Evolutionary conservation across 2,329 filamentous ascomycete species (phyloP), one percentile per base, ranked within the genome.

Genomic region (Cryphonectria parasitica): DNA sequence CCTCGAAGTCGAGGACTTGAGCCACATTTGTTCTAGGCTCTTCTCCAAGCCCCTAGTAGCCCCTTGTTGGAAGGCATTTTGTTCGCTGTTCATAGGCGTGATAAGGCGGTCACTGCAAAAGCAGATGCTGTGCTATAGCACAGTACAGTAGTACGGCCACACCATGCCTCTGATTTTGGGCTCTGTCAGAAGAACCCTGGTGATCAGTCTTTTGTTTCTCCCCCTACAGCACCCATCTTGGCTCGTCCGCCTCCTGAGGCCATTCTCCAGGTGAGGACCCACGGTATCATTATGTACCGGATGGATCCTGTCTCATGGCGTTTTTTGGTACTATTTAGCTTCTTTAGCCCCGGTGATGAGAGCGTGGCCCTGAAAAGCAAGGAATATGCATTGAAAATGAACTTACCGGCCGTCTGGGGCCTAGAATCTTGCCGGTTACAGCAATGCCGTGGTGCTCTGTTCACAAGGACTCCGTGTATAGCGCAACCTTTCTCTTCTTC

Each of bases 21-120:
- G 74, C 74, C 74, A 75, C 74, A 75, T 28, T 75, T 72, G 70
- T 73, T 75, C 74, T 74, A 73, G 73, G 70, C 73, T 66, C 61
- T 43, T 64, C 62, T 66, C 62, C 62, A 22, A 60, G 45, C 36
- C 64, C 36, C n/a, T 22, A 19, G 58, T n/a, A 6, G 54, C 28
- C 28, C 54, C 54, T 58, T 58, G 54, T 34, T 31, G 5, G 15
- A 19, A 31, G 25, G 54, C 15, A 58, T 8, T 19, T 56, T 58
- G 54, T 31, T 54, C 41, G 62, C 39, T 25, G 39, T 28, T 31
- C 25, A 34, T 58, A 58, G 25, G 34, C n/a, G n/a, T n/a, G n/a
- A n/a, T n/a, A 6, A 34, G 54, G 54, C 19, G 28, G 54, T 58
- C 54, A 34, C 54, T 58, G 28, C 54, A 58, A 1, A 3, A 58